Conservation (phyloP, 164 flowering plant species). For the Vitis amurensis region DNA sequence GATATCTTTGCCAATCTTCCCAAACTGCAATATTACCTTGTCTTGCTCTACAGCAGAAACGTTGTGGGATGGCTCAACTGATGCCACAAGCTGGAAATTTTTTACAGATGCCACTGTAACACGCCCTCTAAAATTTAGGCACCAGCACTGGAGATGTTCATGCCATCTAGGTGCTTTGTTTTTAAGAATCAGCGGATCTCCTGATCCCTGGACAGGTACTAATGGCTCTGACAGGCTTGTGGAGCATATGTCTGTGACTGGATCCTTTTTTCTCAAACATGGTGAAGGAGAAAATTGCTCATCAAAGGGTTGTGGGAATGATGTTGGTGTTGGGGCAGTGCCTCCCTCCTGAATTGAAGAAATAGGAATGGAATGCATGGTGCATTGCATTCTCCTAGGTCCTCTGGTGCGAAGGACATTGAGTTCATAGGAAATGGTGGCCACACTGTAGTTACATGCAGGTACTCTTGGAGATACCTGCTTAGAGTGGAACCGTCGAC, state of each 20-base stretch:
- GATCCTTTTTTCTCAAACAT: slow-evolving; percentile 26
- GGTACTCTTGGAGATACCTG: slow-evolving; percentile 61
- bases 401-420: slow-evolving; percentile 73
- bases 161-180: slow-evolving; percentile 72
- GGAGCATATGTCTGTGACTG: slow-evolving; percentile 21
- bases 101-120: slow-evolving; percentile 72
- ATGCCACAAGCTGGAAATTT: slow-evolving; percentile 66
- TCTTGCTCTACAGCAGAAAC: slow-evolving; percentile 48
- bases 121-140: slow-evolving; percentile 63
- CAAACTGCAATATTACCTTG: slow-evolving; percentile 60
- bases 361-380: slow-evolving; percentile 59
- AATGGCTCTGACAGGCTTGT: slow-evolving; percentile 29
- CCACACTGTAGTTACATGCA: slow-evolving; percentile 45
- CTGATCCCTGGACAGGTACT: slow-evolving; percentile 9
- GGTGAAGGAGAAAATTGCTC: slow-evolving; percentile 18
- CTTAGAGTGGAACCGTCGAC: slow-evolving; percentile 45
- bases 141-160: slow-evolving; percentile 65
- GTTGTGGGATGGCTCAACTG: slow-evolving; percentile 32
- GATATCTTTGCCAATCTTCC: slow-evolving; percentile 68
- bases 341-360: slow-evolving; percentile 64
- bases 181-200: slow-evolving; percentile 38
- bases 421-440: slow-evolving; percentile 60
- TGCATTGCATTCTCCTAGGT: slow-evolving; percentile 67
- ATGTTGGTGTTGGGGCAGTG: slow-evolving; percentile 51
- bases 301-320: slow-evolving; percentile 30